Percentiles rank a stretch among this genome's conserved stretches.
Evolutionary conservation across 495 filamentous ascomycete species (phyloP).

Genomic region (Neurospora pannonica): DNA sequence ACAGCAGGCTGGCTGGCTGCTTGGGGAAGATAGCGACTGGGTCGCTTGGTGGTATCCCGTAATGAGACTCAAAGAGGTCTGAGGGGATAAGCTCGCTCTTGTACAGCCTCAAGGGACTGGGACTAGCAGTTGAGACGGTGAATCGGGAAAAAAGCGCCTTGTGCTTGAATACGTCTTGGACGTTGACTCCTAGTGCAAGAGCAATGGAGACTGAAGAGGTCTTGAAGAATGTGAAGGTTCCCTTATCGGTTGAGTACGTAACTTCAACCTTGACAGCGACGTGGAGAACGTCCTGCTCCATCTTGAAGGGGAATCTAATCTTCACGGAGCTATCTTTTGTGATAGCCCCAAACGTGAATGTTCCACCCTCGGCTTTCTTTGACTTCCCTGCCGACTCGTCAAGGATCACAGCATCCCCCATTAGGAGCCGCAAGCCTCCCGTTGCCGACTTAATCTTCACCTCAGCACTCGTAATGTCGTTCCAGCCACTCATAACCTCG

Average conservation of each 20-base stretch:
- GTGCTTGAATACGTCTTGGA: slow-evolving; percentile 91
- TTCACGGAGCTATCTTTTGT: slow-evolving; percentile 36
- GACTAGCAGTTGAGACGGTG: slow-evolving; percentile 68
- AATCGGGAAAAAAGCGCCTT: slow-evolving; percentile 77
- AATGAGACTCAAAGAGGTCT: slow-evolving; percentile 54
- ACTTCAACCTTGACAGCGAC: slow-evolving; percentile 71
- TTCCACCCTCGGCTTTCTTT: slow-evolving; percentile 51
- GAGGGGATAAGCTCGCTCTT: slow-evolving; percentile 63
- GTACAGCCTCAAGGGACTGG: slow-evolving; percentile 64
- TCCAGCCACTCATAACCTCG: slow-evolving; percentile 64
- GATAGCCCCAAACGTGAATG: slow-evolving; percentile 55
- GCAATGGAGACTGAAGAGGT: slow-evolving; percentile 55
- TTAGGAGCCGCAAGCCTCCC: slow-evolving; percentile 77
- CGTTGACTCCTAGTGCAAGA: slow-evolving; percentile 85
- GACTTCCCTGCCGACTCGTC: slow-evolving; percentile 36
- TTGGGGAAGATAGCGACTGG: slow-evolving; percentile 64
- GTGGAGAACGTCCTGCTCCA: slow-evolving; percentile 66
- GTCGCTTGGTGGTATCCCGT: slow-evolving; percentile 42
- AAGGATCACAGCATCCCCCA: slow-evolving; percentile 54
- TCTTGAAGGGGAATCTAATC: slow-evolving; percentile 70
- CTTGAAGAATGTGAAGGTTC: slow-evolving; percentile 60
- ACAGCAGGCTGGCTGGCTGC: slow-evolving; percentile 74
- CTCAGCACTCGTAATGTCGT: slow-evolving; percentile 57
- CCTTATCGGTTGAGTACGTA: slow-evolving; percentile 63
- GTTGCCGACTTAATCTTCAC: slow-evolving; percentile 73